These are phyloP conservation scores for Tephrocybe sp. DNA, from an alignment of 768 basidiomycete species.

Conservation along the genomic window DNA sequence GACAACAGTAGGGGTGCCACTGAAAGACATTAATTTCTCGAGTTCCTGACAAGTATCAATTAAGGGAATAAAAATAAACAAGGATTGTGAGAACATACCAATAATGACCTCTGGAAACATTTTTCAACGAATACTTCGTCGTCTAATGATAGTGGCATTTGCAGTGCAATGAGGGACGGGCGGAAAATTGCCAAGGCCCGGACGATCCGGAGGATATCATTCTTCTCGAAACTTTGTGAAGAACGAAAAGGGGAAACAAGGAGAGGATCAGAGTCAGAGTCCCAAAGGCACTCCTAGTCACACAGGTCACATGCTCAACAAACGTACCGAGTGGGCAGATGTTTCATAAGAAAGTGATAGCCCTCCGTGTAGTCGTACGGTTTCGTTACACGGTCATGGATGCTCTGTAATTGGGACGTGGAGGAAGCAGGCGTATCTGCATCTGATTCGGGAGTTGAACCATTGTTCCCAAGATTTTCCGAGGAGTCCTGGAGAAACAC, in stretches of 20 bases:
- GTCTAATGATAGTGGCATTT: constrained; percentile 95
- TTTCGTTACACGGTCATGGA: constrained; percentile 64
- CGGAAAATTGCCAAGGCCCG: constrained; percentile 92
- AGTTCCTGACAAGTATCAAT: constrained; percentile 61
- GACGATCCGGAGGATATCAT: constrained; percentile 91
- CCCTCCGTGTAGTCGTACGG: constrained; percentile 96
- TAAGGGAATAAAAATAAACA: constrained; percentile 12
- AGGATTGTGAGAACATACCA: constrained; percentile 47
- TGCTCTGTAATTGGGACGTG: constrained; percentile 46
- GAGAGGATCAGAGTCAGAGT: constrained; percentile 38
- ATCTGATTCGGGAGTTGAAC: constrained; percentile 28
- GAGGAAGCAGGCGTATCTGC: constrained; percentile 24
- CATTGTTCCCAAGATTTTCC: constrained; percentile 18
- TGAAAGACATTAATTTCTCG: constrained; percentile 95
- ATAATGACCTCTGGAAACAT: constrained; percentile 89
- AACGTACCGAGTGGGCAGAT: constrained; percentile 78
- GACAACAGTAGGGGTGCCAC: constrained; percentile 94
- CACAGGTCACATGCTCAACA: constrained; percentile 29
- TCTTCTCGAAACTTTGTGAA: constrained; percentile 83
- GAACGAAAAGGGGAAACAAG: constrained; percentile 19
- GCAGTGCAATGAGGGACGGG: constrained; percentile 94
- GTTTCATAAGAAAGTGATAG: constrained; percentile 96
- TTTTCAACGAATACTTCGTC: constrained; percentile 97
- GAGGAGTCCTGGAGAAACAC: constrained; percentile 29
- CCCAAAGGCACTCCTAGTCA: constrained; percentile 40